Conservation (phyloP, 2,329 filamentous ascomycete species). For the Waltergamsia citrina region DNA sequence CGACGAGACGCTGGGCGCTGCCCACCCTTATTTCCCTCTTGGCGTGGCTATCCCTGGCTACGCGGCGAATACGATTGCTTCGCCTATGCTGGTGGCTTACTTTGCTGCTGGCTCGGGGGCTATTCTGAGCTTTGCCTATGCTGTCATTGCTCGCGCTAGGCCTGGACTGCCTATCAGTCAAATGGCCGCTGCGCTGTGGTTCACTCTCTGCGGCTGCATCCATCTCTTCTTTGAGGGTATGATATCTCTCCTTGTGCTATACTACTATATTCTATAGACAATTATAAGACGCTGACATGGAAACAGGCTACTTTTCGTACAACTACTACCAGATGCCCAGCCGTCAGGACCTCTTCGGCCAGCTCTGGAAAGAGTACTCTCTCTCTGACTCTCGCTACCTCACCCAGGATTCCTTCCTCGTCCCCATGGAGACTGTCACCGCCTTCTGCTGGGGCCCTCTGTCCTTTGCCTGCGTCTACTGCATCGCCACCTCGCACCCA, state of each 20-base stretch:
- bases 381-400: constrained; percentile 47
- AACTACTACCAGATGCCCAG: constrained; percentile 30
- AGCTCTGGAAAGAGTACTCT: constrained; percentile 50
- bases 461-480: constrained; percentile 35
- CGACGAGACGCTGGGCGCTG: background rate
- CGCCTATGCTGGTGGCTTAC: constrained; percentile 45
- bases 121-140: constrained; percentile 48
- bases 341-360: constrained; percentile 33
- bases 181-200: constrained; percentile 60
- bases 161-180: constrained; percentile 45
- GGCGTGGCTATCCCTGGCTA: constrained; percentile 53
- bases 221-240: constrained; percentile 32
- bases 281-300: background rate
- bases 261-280: background rate
- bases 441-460: constrained; percentile 43
- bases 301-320: constrained; percentile 36
- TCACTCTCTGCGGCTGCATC: constrained; percentile 55
- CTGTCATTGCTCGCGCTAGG: constrained; percentile 40
- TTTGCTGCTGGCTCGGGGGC: constrained; percentile 47
- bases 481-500: constrained; percentile 31
- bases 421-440: constrained; percentile 46
- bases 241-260: background rate
- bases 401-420: constrained; percentile 39
- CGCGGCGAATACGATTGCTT: constrained; percentile 53
- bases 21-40: constrained; percentile 64